These are phyloP conservation scores for Alternaria brassicicola DNA, from an alignment of 2,329 filamentous ascomycete species.

Conservation along the genomic window DNA sequence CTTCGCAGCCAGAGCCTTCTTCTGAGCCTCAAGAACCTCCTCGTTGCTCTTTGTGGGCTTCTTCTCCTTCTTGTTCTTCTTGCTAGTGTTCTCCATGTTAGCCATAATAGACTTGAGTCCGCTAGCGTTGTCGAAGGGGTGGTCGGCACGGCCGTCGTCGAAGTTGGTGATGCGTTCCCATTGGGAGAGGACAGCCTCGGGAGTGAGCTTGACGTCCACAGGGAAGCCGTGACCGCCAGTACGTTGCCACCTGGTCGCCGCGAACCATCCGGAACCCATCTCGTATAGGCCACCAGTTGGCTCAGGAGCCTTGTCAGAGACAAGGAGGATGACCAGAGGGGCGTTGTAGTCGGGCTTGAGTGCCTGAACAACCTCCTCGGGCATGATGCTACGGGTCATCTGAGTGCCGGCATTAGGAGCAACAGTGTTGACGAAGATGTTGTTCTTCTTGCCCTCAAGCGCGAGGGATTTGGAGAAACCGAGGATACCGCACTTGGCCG, in stretches of 20 bases:
- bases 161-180: slow-evolving; percentile 79
- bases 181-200: slow-evolving; percentile 76
- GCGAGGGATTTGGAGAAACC: slow-evolving; percentile 94
- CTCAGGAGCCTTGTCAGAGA: slow-evolving; percentile 83
- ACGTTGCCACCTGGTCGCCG: slow-evolving; percentile 92
- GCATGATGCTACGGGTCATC: slow-evolving; percentile 93
- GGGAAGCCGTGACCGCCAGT: slow-evolving; percentile 90
- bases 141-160: slow-evolving; percentile 82
- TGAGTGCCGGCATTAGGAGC: slow-evolving; percentile 95
- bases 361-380: slow-evolving; percentile 95
- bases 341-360: slow-evolving; percentile 99
- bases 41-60: slow-evolving; percentile 63
- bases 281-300: slow-evolving; percentile 91
- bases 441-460: slow-evolving; percentile 93
- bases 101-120: slow-evolving; percentile 80
- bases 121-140: slow-evolving; percentile 80
- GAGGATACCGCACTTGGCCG: slow-evolving; percentile 75
- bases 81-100: slow-evolving; percentile 80
- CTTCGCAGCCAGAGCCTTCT: slow-evolving; percentile 74
- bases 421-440: slow-evolving; percentile 98
- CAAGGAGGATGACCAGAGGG: slow-evolving; percentile 85
- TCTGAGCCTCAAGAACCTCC: slow-evolving; percentile 75
- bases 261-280: slow-evolving; percentile 92
- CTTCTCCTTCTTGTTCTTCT: slow-evolving; percentile 46
- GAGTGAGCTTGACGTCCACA: slow-evolving; percentile 75